A percentile compares a stretch with the other conserved stretches of the same genome.
Conservation (phyloP, 2,329 filamentous ascomycete genomes). For the Beauveria medogensis region DNA sequence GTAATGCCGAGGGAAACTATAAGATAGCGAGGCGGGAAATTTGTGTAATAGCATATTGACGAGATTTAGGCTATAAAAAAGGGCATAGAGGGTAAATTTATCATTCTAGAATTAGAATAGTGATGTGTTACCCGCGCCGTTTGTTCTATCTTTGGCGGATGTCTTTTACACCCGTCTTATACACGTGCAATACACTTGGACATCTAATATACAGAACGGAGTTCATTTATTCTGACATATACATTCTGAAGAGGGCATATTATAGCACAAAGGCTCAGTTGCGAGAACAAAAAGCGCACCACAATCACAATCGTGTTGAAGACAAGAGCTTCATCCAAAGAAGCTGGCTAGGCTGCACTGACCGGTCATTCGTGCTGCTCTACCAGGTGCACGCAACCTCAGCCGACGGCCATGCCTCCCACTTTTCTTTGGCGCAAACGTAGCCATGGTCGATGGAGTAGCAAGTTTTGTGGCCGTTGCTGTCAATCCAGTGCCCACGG, state of each 20-base stretch:
- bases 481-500: not conserved
- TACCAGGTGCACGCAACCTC: not conserved
- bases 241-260: not conserved
- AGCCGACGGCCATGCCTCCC: not conserved
- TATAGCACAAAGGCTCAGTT: not conserved
- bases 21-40: slow-evolving; percentile 48
- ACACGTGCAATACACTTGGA: not conserved
- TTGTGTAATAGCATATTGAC: slow-evolving; percentile 64
- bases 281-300: not conserved
- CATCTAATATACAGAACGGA: not conserved
- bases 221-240: not conserved
- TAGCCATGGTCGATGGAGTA: not conserved
- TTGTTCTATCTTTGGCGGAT: not conserved
- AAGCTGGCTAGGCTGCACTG: too few species aligned
- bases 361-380: too few species aligned
- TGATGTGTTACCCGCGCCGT: not conserved
- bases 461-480: not conserved
- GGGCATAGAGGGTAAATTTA: not conserved
- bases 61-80: slow-evolving; percentile 20
- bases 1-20: too few species aligned
- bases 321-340: too few species aligned
- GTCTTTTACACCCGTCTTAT: not conserved
- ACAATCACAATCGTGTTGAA: not conserved
- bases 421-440: not conserved
- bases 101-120: not conserved